Conservation (phyloP, 1,284 basidiomycete species). For the Golubevia sp. region DNA sequence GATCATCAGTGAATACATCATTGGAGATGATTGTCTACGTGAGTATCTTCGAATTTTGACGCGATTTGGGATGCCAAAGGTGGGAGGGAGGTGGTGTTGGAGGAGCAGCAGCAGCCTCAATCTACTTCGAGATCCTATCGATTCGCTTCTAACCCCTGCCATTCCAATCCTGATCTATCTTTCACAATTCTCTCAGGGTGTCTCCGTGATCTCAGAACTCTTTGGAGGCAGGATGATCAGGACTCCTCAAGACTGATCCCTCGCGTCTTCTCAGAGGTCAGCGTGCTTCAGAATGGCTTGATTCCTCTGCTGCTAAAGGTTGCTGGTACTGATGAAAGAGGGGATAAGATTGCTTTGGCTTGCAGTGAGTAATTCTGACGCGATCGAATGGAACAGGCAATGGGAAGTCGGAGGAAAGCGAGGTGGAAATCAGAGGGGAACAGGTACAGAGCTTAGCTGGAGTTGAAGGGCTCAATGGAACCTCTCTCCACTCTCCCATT, state of each 20-base stretch:
- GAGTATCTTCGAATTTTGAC: constrained; percentile 4
- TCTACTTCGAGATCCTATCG: not conserved
- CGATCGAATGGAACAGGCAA: not conserved
- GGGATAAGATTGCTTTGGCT: constrained; percentile 48
- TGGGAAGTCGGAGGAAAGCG: not conserved
- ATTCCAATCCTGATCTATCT: constrained; percentile 13
- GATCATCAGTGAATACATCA: constrained; percentile 23
- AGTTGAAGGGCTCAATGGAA: not conserved
- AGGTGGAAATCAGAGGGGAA: not conserved
- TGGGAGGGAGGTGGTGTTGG: too few species aligned
- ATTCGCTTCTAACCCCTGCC: not conserved
- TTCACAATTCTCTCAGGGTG: constrained; percentile 17
- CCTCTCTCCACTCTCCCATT: not conserved
- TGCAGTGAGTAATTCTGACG: constrained; percentile 17
- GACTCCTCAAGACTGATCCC: constrained; percentile 49
- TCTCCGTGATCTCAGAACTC: constrained; percentile 47
- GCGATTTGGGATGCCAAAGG: too few species aligned
- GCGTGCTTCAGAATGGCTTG: constrained; percentile 51
- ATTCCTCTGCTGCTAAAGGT: constrained; percentile 53
- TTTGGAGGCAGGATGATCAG: constrained; percentile 54
- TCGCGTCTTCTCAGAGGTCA: constrained; percentile 48
- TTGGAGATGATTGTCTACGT: constrained; percentile 51
- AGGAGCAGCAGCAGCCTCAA: not conserved
- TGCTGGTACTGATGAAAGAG: constrained; percentile 39
- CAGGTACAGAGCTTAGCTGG: not conserved